Percentiles rank a stretch among this genome's conserved stretches.
Evolutionary conservation across 2,329 filamentous ascomycete genomes (phyloP).

Genomic region (Pleoardoris graminearum): DNA sequence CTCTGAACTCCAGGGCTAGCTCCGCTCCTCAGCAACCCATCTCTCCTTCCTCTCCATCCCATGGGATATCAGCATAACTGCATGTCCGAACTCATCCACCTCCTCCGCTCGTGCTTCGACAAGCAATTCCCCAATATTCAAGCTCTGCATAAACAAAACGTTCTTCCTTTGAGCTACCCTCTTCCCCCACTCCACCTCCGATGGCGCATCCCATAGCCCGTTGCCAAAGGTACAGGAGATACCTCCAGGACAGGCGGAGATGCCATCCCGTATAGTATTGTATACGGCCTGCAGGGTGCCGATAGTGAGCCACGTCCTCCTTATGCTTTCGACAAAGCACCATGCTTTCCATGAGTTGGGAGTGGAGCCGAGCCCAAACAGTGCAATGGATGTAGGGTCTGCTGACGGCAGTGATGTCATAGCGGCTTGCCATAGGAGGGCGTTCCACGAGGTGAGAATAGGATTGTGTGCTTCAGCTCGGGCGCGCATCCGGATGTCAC

Average conservation of each 20-base stretch:
- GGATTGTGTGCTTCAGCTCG: not conserved
- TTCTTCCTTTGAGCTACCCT: not conserved
- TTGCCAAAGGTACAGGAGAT: not conserved
- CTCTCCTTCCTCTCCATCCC: not conserved
- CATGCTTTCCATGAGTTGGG: not conserved
- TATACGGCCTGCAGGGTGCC: not conserved
- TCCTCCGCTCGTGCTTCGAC: not conserved
- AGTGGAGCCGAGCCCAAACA: no score
- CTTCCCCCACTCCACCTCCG: not conserved
- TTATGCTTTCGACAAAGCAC: not conserved
- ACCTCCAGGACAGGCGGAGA: not conserved
- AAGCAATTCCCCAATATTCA: not conserved
- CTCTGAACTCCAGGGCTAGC: no score
- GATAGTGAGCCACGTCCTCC: not conserved
- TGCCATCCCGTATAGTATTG: not conserved
- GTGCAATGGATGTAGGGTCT: not conserved
- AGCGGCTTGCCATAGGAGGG: not conserved
- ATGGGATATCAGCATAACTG: not conserved
- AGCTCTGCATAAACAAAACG: not conserved
- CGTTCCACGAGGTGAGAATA: not conserved
- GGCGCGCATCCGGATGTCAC: constrained; percentile 10
- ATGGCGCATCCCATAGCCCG: not conserved
- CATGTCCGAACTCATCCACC: constrained; percentile 5
- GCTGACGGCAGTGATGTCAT: not conserved
- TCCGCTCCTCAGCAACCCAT: not conserved